Evolutionary conservation across 768 basidiomycete genomes (phyloP), one percentile per base, ranked within the genome.

Genomic region (Agrocybe pediades): DNA sequence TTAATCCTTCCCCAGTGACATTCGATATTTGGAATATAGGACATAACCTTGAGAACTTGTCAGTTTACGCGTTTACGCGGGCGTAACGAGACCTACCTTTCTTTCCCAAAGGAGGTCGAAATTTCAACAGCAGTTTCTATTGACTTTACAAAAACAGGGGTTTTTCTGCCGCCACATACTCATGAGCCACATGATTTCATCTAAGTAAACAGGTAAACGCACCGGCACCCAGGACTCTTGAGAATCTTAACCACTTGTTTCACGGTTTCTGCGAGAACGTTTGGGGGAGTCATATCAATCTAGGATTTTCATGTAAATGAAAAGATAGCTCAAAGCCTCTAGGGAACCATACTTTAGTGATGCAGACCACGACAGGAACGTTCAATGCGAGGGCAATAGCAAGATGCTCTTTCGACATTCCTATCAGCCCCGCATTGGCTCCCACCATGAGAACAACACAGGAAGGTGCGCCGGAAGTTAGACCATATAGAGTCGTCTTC

Each of bases 231-330:
- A 8, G 95, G 97, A 60, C 90, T 92, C 66, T 83, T 87, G 54
- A 98, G 71, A 36, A 98, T 93, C 75, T 97, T 99, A 8, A 85
- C 82, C 0, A 98, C 88, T 73, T 98, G 95, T 64, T 90, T 92
- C 41, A 90, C 78, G 0, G 95, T 98, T 69, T 96, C 90, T n/a
- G 84, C 85, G 44, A 95, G 81, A 26, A 95, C 87, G 57, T 96
- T 92, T 9, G 88, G 80, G 5, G 97, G 97, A 0, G 96, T 98
- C 96, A 97, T 98, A 68, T 98, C 97, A 63, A 97, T 90, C 93
- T 88, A 26, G 36, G 6, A 43, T 7, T 30, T 15, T 40, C 17
- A 42, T 46, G 9, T 40, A 16, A 20, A 36, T 30, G n/a, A n/a
- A 39, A 25, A 11, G 23, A 25, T 36, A 20, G 23, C 26, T 17